Base-by-base conservation (phyloP, 192 early-diverging fungal genomes). In the Chytriomyces sp. region DNA sequence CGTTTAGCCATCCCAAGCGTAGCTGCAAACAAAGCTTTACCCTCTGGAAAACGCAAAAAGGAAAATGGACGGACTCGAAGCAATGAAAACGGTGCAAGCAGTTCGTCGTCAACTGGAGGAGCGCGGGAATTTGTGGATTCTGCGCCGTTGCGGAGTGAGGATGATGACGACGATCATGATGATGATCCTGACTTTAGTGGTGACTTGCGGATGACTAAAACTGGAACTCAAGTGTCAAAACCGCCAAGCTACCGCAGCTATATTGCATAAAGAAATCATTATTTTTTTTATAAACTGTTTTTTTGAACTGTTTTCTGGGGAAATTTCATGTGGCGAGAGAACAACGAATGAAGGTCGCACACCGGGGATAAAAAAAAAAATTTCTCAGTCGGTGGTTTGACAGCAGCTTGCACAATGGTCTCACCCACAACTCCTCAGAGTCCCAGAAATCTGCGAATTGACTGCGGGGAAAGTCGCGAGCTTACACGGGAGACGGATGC, bases 171-270 rank as follows among this genome's bases (percentile, higher is more conserved):
- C 3, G 16, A 57, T 57, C 3, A 57, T 20, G 20, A 20, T 57
- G 53, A 57, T n/a, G 16, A 57, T 57, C 16, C 13, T 20, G 20
- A 20, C 53, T 57, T 57, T 13, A 57, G 20, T 20, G 53, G 53
- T 13, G 53, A 57, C 20, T 57, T 57, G 53, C 53, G 53, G 20
- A 57, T 57, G 63, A n/a, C 63, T 24, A n/a, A 28, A 26, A 28
- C 63, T 18, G 63, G 11, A 18, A 64, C 63, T 18, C 20, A 26
- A 11, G 28, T 67, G 66, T 67, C 66, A 18, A 20, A 44, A 45
- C 66, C 66, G 46, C 66, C 66, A 67, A 67, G 66, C 46, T 67
- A 67, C 44, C 8, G 23, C 43, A 57, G 53, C 20, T 57, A 57
- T 57, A 13, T 13, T 20, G 53, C 53, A 20, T 57, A 57, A 20